Conservation (phyloP, 345 rosid species). For the Ceriops tagal region DNA sequence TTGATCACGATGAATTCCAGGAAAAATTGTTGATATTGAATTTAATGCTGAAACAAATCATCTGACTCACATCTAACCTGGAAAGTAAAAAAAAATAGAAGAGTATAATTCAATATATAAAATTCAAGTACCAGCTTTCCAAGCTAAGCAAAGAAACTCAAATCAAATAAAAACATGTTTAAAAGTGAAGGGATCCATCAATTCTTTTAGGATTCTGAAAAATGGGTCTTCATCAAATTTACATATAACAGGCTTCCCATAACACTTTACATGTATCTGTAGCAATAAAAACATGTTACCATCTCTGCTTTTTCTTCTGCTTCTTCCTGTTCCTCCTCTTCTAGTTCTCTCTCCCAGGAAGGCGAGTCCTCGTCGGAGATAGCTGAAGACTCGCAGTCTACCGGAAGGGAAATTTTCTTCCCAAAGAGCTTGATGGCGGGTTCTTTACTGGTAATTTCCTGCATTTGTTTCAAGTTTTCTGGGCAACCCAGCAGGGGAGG, state of each 20-base stretch:
- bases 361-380: conserved; percentile 14
- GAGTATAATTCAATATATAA: background rate
- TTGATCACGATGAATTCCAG: too few species aligned
- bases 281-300: conserved; percentile 34
- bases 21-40: too few species aligned
- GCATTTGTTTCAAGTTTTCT: conserved; percentile 36
- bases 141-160: conserved; percentile 2
- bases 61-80: too few species aligned
- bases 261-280: background rate
- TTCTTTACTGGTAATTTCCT: conserved; percentile 35
- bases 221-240: conserved; percentile 26
- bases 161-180: background rate
- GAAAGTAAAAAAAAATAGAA: too few species aligned
- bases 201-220: conserved; percentile 9
- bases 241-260: background rate
- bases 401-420: conserved; percentile 52
- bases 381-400: conserved; percentile 21
- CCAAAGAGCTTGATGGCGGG: conserved; percentile 80
- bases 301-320: conserved; percentile 29
- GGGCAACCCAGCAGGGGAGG: conserved; percentile 23
- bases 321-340: conserved; percentile 19
- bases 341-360: conserved; percentile 7
- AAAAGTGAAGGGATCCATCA: conserved; percentile 24
- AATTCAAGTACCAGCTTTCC: conserved; percentile 2
- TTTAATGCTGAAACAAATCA: too few species aligned